Evolutionary conservation across 1,284 basidiomycete genomes (phyloP).

Genomic region (Ustilago sp.): DNA sequence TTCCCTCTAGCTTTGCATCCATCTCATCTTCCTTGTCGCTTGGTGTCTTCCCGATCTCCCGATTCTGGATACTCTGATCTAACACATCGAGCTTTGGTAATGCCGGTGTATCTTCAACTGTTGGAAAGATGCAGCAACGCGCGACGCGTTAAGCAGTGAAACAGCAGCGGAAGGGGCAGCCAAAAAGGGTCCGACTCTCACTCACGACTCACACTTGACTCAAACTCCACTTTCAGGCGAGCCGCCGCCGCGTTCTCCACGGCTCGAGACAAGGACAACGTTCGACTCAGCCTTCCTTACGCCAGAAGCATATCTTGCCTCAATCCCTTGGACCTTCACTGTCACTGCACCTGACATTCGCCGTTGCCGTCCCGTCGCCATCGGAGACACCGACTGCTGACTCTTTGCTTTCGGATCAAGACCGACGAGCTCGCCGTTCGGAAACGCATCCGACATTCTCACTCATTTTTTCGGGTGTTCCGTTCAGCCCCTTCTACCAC

Average conservation of each 20-base stretch:
- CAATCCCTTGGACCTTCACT: too few species aligned
- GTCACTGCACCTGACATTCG: background rate
- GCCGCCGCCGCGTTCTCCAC: too few species aligned
- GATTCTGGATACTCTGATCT: too few species aligned
- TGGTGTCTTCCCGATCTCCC: too few species aligned
- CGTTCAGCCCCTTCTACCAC: background rate
- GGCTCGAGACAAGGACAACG: background rate
- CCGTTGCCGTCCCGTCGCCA: background rate
- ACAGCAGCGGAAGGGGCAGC: background rate
- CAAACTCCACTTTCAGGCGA: slow-evolving; percentile 17
- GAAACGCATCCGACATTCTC: background rate
- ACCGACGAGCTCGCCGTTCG: slow-evolving; percentile 5
- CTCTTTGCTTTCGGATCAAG: background rate
- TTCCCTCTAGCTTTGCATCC: too few species aligned
- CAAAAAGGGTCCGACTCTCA: slow-evolving; percentile 18
- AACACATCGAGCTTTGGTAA: too few species aligned
- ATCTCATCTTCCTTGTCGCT: too few species aligned
- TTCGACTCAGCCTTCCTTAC: slow-evolving; percentile 8
- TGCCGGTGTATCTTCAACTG: background rate
- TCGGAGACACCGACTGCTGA: background rate
- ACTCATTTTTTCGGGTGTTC: background rate
- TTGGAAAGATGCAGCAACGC: slow-evolving; percentile 11
- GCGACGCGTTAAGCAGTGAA: slow-evolving; percentile 32
- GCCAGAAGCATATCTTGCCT: background rate
- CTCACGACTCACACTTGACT: background rate